Percentiles rank a stretch among this genome's conserved stretches.
Conservation (phyloP, 345 rosid species). For the Citrus sp. region DNA sequence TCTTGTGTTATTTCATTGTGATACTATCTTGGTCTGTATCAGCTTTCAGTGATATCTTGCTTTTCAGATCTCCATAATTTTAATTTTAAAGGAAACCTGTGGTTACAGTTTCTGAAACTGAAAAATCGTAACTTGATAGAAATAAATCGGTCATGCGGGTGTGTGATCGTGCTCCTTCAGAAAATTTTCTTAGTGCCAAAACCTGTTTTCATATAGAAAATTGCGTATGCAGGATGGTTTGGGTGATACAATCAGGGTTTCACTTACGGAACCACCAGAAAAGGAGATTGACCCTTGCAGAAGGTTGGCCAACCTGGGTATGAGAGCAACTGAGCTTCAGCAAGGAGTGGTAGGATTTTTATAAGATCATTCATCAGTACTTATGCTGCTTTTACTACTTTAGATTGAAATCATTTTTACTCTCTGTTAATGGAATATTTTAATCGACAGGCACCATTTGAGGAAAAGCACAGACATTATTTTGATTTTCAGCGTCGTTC, state of each 20-base stretch:
- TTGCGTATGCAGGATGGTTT: slow-evolving; percentile 76
- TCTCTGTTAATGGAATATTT: slow-evolving; percentile 7
- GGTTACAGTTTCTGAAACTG: not conserved
- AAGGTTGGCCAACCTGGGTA: slow-evolving; percentile 88
- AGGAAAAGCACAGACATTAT: slow-evolving; percentile 90
- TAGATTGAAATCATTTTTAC: slow-evolving; percentile 4
- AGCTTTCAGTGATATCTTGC: not conserved
- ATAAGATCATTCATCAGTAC: slow-evolving; percentile 3
- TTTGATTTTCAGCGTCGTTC: slow-evolving; percentile 85
- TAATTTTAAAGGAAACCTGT: not conserved
- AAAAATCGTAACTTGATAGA: not conserved
- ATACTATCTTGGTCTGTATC: not conserved
- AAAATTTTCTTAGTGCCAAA: not conserved
- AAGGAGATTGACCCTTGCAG: slow-evolving; percentile 96
- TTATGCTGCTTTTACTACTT: slow-evolving; percentile 3
- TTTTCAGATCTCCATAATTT: not conserved
- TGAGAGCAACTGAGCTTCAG: slow-evolving; percentile 71
- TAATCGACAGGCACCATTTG: slow-evolving; percentile 73
- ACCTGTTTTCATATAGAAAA: not conserved
- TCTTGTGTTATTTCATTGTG: not conserved
- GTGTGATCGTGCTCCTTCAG: not conserved
- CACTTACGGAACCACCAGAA: slow-evolving; percentile 93
- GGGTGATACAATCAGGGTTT: slow-evolving; percentile 97
- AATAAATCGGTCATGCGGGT: not conserved
- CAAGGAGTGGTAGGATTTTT: slow-evolving; percentile 84